Evolutionary conservation across 1,284 basidiomycete species (phyloP).

Genomic region (Moesziomyces sp.): DNA sequence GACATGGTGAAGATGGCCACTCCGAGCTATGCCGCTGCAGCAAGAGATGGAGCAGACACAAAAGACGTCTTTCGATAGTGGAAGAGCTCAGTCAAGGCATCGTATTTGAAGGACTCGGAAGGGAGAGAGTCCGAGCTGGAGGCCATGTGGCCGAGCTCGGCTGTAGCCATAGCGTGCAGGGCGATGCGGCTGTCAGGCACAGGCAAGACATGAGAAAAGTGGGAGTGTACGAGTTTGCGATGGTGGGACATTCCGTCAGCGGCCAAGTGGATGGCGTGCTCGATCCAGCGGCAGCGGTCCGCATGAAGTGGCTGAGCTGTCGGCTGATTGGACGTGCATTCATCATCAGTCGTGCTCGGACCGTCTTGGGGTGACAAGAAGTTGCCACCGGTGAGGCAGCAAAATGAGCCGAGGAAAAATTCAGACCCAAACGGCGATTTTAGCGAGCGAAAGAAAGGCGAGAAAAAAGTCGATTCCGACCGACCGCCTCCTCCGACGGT

Average conservation of each 20-base stretch:
- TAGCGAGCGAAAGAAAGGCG: not conserved
- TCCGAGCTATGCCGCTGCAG: too few species aligned
- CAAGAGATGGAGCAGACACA: too few species aligned
- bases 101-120: not conserved
- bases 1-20: conserved; percentile 5
- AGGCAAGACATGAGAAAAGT: not conserved
- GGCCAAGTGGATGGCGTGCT: conserved; percentile 19
- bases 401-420: not conserved
- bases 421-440: not conserved
- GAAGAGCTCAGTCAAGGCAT: not conserved
- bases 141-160: too few species aligned
- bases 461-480: too few species aligned
- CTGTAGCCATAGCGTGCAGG: not conserved
- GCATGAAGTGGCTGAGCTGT: not conserved
- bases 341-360: too few species aligned
- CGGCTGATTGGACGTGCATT: conserved; percentile 1
- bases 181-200: not conserved
- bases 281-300: not conserved
- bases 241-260: conserved; percentile 11
- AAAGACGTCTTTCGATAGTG: too few species aligned
- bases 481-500: too few species aligned
- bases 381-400: too few species aligned
- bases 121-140: too few species aligned
- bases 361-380: too few species aligned
- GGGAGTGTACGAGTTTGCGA: not conserved